Conservation (phyloP, 1,139 yeast species). For the Magnusiomyces suaveolens region DNA sequence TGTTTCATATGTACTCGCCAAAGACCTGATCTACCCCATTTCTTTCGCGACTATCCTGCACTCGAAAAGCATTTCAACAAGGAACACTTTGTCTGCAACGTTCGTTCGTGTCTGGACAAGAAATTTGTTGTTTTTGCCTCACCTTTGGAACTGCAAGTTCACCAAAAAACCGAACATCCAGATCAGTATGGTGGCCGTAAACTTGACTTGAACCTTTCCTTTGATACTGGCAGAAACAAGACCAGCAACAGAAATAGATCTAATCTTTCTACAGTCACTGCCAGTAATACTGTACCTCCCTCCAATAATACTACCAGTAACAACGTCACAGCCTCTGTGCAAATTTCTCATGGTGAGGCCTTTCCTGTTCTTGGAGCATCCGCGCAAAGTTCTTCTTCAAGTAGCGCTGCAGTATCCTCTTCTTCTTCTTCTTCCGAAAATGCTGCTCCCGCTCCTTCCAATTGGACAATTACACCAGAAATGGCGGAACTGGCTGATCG, state of each 20-base stretch:
- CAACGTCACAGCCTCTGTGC: no score
- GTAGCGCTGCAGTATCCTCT: no score
- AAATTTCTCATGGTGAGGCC: not conserved
- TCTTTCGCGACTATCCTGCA: constrained; percentile 50
- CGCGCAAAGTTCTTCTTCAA: constrained; percentile 4
- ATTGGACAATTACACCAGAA: constrained; percentile 32
- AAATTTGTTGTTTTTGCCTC: constrained; percentile 87
- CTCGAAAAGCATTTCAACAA: constrained; percentile 63
- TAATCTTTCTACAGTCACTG: constrained; percentile 47
- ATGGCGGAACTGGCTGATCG: constrained; percentile 42
- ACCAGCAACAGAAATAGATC: constrained; percentile 45
- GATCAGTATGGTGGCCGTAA: constrained; percentile 34
- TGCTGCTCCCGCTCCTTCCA: constrained; percentile 12
- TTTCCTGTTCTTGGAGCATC: constrained; percentile 21
- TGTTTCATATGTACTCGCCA: constrained; percentile 80
- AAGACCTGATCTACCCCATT: constrained; percentile 53
- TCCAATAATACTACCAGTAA: no score
- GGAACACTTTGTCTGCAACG: constrained; percentile 70
- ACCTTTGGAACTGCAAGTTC: constrained; percentile 79
- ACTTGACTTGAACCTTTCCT: constrained; percentile 23
- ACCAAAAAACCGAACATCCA: constrained; percentile 45
- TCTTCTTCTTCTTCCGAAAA: constrained; percentile 18
- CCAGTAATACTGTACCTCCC: no score
- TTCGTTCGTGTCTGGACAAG: constrained; percentile 76
- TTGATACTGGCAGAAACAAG: constrained; percentile 10